Percentiles rank a stretch among this genome's conserved stretches.
Evolutionary conservation across 202 grass and related monocot species (phyloP).

Genomic region (Panicum virgatum): DNA sequence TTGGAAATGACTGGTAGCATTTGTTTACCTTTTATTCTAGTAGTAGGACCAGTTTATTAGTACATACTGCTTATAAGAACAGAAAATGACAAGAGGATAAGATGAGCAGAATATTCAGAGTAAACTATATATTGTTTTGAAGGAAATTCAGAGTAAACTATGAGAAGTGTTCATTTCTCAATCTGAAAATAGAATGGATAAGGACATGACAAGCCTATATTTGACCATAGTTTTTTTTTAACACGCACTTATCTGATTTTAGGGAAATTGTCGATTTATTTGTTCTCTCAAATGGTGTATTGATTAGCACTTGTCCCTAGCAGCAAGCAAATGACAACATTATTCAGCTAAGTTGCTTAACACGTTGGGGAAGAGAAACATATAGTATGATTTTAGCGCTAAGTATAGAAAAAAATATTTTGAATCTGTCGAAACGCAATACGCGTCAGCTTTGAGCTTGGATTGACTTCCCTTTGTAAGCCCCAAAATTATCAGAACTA

Average conservation of each 20-base stretch:
- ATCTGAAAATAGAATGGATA: neutral
- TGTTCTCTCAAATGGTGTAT: neutral
- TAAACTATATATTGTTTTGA: no score
- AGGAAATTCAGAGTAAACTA: no score
- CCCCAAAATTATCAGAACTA: neutral
- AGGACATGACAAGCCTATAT: neutral
- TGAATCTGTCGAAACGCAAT: neutral
- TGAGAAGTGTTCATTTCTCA: neutral
- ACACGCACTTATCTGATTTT: constrained; percentile 5
- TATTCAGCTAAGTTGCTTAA: constrained; percentile 20
- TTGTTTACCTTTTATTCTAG: neutral
- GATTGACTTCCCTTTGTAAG: neutral
- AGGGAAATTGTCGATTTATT: neutral
- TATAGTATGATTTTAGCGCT: neutral
- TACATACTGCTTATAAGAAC: neutral
- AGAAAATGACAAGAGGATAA: neutral
- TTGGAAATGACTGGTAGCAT: neutral
- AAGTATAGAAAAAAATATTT: neutral
- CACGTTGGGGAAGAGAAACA: neutral
- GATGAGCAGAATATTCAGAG: neutral
- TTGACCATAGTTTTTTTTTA: neutral
- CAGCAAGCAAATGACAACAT: constrained; percentile 37
- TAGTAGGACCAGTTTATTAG: neutral
- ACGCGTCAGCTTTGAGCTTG: neutral
- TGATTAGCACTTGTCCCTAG: neutral